Evolutionary conservation across 371 early-diverging fungal genomes (phyloP), one percentile per base, ranked within the genome.

Genomic region (Rhizopus sp.): DNA sequence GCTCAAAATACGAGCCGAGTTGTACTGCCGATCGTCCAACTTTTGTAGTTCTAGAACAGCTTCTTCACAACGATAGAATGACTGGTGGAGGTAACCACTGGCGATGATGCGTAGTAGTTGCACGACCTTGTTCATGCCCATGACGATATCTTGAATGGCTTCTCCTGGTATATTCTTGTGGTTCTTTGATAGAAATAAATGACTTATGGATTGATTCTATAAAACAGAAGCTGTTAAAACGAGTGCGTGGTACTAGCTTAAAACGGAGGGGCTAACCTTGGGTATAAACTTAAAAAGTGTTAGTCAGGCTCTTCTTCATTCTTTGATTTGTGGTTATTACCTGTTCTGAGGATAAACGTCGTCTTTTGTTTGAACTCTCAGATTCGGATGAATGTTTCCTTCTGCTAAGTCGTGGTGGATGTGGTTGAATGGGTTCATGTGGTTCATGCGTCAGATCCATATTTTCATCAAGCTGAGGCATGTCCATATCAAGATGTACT

Each of bases 11-110:
- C 69, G 62, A 1, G 78, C 55, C 4, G 78, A 68, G 16, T 71
- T 67, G n/a, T 78, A 78, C 49, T 78, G 78, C 9, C 50, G 50
- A 53, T 72, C 66, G 38, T 78, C 73, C 49, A 78, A 32, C 45
- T 69, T 53, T 49, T 75, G 72, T 4, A 78, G 38, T 16, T 60
- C 67, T 1, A 73, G 29, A 0, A 68, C 68, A 0, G 75, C 56
- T 30, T 64, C 58, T 48, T 63, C 57, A 39, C 69, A 70, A 12
- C 59, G 52, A 44, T 78, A 70, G 16, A 62, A 64, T 0, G 71
- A 66, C 37, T 72, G 70, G 38, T 64, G 62, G 7, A 65, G 17
- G 44, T 73, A 72, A 13, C 69, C 75, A 15, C 55, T 60, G 10
- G 75, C 78, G 5, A 77, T 8, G 0, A 66, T 57, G 0, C 66